Percentiles rank a stretch among this genome's conserved stretches.
Evolutionary conservation across 140 eudicot genomes (phyloP).

Genomic region (Oenanthe javanica): DNA sequence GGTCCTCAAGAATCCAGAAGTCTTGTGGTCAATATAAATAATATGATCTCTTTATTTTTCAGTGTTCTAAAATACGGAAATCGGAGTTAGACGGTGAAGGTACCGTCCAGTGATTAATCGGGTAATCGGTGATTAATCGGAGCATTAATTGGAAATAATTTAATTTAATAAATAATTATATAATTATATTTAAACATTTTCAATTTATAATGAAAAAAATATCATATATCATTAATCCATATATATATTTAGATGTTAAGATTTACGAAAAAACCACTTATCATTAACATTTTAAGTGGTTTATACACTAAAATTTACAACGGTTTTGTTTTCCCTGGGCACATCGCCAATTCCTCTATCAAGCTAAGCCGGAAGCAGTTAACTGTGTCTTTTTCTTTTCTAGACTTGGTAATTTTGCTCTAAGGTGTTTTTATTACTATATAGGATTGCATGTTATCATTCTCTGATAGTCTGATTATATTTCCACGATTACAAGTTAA

Average conservation of each 20-base stretch:
- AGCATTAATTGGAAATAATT: too few relatives aligned
- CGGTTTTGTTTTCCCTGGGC: background rate
- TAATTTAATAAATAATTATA: too few relatives aligned
- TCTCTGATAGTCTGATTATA: background rate
- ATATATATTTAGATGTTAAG: too few relatives aligned
- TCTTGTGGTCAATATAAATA: conserved; percentile 14
- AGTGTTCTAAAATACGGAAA: too few relatives aligned
- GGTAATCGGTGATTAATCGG: too few relatives aligned
- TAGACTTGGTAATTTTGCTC: conserved; percentile 6
- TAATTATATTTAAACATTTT: too few relatives aligned
- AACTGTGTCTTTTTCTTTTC: conserved; percentile 4
- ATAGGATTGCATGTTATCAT: background rate
- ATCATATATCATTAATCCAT: too few relatives aligned
- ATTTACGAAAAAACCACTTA: too few relatives aligned
- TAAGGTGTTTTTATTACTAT: background rate
- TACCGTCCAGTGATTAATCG: too few relatives aligned
- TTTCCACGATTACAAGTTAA: conserved; percentile 2
- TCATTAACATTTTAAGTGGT: too few relatives aligned
- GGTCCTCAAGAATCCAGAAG: conserved; percentile 23
- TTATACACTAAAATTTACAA: background rate
- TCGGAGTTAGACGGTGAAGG: too few relatives aligned
- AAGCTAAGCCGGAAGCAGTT: conserved; percentile 9
- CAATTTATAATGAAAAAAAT: too few relatives aligned
- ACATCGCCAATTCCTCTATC: background rate
- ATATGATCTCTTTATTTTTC: conserved; percentile 3